phyloP scores from a whole-genome alignment of 768 basidiomycete species.

The Phylloporus sp. region DNA sequence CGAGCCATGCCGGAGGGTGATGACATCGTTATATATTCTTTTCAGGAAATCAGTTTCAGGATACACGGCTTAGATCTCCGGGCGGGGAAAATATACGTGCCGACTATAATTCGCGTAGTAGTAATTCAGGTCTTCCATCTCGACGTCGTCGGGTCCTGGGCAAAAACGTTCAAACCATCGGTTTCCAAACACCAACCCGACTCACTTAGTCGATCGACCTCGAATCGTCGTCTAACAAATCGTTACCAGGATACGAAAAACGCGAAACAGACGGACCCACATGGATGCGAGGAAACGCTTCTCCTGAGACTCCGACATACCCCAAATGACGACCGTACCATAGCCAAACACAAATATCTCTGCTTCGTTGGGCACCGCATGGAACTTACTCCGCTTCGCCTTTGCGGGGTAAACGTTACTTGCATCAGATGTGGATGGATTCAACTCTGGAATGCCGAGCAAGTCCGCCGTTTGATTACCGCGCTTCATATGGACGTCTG shows the following conservation, averaged over 20 bases:
- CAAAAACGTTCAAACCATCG: slow-evolving; percentile 2
- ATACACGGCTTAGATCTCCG: slow-evolving; percentile 21
- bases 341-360: slow-evolving; percentile 94
- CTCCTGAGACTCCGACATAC: slow-evolving; percentile 93
- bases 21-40: slow-evolving; percentile 95
- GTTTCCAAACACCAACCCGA: slow-evolving; percentile 1
- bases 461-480: slow-evolving; percentile 56
- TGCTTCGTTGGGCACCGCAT: slow-evolving; percentile 61
- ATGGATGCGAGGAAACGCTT: slow-evolving; percentile 84
- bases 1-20: slow-evolving; percentile 89
- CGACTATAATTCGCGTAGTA: slow-evolving; percentile 97
- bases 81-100: slow-evolving; percentile 36
- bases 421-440: slow-evolving; percentile 22
- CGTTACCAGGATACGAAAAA: not conserved
- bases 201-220: slow-evolving; percentile 79
- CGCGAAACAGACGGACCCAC: slow-evolving; percentile 44
- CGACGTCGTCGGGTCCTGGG: slow-evolving; percentile 80
- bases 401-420: slow-evolving; percentile 33
- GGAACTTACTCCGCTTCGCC: slow-evolving; percentile 61
- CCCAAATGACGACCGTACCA: slow-evolving; percentile 96
- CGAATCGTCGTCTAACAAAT: slow-evolving; percentile 77
- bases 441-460: slow-evolving; percentile 71
- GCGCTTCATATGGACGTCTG: slow-evolving; percentile 28
- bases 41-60: slow-evolving; percentile 25
- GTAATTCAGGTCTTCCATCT: slow-evolving; percentile 96